These are phyloP conservation scores for Globisporangium alternatum DNA, from an alignment of 352 stramenopile genomes.

Conservation along the genomic window DNA sequence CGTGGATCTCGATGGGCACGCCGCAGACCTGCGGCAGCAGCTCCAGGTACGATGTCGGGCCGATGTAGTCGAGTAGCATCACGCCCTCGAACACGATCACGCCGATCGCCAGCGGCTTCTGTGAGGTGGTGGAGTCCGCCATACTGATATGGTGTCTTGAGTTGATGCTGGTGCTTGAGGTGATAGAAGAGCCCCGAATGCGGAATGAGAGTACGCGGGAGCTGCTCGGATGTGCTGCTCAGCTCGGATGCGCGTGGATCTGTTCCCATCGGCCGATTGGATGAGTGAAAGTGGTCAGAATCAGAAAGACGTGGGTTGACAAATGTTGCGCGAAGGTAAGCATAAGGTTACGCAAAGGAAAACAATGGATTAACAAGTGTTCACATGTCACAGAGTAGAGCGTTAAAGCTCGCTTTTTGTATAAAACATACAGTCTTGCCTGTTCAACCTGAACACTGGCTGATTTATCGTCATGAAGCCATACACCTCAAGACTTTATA, in stretches of 20 bases:
- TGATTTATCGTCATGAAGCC: no score
- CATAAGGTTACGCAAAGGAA: no score
- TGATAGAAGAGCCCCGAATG: background rate
- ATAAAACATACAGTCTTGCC: no score
- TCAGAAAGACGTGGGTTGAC: no score
- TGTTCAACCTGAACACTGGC: no score
- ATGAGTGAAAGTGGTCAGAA: background rate
- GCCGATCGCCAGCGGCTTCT: slow-evolving; percentile 34
- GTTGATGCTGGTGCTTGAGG: background rate
- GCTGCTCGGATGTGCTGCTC: background rate
- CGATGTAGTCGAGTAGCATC: slow-evolving; percentile 61
- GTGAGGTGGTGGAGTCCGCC: background rate
- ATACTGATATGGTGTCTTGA: background rate
- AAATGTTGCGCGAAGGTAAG: no score
- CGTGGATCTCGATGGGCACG: slow-evolving; percentile 46
- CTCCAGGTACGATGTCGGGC: slow-evolving; percentile 55
- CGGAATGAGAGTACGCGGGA: background rate
- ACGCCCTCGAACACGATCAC: slow-evolving; percentile 61
- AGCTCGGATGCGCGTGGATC: background rate
- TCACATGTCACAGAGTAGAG: no score
- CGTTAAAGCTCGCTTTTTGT: no score
- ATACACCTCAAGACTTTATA: no score
- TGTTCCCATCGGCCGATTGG: background rate
- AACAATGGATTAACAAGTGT: no score
- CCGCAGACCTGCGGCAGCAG: slow-evolving; percentile 36